A percentile compares a stretch with the other conserved stretches of the same genome.
Evolutionary conservation across 1,139 yeast species (phyloP).

Genomic region (Wickerhamiella pararugosa): DNA sequence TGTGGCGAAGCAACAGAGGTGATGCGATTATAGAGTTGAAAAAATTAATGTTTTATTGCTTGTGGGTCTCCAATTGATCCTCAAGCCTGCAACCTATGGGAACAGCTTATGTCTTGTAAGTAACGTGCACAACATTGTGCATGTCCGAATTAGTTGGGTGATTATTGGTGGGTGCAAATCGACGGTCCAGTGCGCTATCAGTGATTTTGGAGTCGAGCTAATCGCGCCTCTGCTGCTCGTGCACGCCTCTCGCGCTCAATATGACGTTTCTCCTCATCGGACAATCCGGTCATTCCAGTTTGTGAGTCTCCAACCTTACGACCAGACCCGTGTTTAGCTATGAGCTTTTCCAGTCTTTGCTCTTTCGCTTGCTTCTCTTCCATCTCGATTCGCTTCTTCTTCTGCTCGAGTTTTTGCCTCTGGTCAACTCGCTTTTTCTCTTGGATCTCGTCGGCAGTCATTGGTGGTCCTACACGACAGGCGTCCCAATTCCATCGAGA

Average conservation of each 20-base stretch:
- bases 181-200: background rate
- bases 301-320: constrained; percentile 23
- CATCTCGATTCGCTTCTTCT: constrained; percentile 18
- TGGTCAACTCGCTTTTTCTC: constrained; percentile 27
- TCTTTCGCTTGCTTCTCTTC: constrained; percentile 22
- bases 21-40: background rate
- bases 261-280: constrained; percentile 57
- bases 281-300: constrained; percentile 26
- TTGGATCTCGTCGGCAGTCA: constrained; percentile 43
- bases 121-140: background rate
- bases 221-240: constrained; percentile 88
- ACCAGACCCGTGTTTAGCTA: constrained; percentile 24
- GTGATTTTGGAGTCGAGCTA: constrained; percentile 22
- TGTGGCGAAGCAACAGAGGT: too few species aligned
- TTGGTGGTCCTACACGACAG: constrained; percentile 53
- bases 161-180: background rate
- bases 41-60: background rate
- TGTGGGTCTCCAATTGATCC: too few species aligned
- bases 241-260: constrained; percentile 91
- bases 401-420: constrained; percentile 27
- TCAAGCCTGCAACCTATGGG: background rate
- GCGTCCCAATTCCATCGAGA: constrained; percentile 48
- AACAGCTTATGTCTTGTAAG: background rate
- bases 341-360: constrained; percentile 28
- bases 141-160: background rate